phyloP scores from a whole-genome alignment of 176 grass and related monocot genomes.

The Puccinellia tenuiflora region DNA sequence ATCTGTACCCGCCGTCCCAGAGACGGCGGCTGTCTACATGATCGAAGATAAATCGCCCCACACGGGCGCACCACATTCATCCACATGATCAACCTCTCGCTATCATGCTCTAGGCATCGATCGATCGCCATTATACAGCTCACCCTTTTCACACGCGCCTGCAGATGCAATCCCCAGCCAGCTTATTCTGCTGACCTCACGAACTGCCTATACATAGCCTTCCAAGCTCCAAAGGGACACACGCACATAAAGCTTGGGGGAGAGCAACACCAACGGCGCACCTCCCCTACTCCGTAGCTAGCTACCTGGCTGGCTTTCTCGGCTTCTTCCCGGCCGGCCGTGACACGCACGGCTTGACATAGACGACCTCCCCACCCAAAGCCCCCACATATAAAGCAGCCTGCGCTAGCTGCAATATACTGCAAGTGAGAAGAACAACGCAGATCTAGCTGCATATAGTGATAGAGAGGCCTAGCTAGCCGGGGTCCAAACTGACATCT shows the following conservation, averaged over 20 bases:
- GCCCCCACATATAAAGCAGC: conserved; percentile 28
- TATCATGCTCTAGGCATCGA: conserved; percentile 23
- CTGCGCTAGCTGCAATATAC: not conserved
- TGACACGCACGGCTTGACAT: conserved; percentile 48
- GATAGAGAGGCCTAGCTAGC: too few relatives aligned
- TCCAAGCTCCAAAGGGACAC: conserved; percentile 22
- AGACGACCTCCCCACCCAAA: conserved; percentile 21
- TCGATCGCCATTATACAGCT: not conserved
- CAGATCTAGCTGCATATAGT: not conserved
- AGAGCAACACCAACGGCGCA: conserved; percentile 32
- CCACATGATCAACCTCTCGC: not conserved
- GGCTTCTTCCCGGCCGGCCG: not conserved
- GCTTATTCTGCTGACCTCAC: not conserved
- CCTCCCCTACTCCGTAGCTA: not conserved
- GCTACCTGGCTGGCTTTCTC: not conserved
- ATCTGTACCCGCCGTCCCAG: not conserved
- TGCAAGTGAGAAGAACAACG: not conserved
- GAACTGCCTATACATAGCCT: not conserved
- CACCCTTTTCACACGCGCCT: conserved; percentile 1
- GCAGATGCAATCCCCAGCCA: not conserved
- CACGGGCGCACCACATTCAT: not conserved
- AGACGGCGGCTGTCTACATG: not conserved
- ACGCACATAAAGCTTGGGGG: conserved; percentile 14
- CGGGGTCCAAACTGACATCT: not conserved
- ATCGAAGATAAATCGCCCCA: not conserved